These are phyloP conservation scores for Epichloe baconii DNA, from an alignment of 2,329 filamentous ascomycete genomes.

Conservation along the genomic window DNA sequence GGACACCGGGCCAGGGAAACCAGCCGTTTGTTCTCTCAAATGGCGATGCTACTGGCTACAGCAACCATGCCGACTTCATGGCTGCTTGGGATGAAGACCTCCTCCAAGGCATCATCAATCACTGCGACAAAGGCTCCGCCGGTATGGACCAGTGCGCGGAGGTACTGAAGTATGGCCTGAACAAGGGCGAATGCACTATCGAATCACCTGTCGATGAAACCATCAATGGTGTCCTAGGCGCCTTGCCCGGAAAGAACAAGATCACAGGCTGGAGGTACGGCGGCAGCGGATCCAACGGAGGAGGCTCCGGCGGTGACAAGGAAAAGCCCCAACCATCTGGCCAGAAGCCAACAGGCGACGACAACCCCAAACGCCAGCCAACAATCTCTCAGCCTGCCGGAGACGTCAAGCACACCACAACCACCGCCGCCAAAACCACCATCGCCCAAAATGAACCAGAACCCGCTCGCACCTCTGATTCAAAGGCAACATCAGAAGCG, in stretches of 20 bases:
- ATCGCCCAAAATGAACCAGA: neutral
- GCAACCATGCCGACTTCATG: constrained; percentile 59
- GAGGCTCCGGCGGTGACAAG: constrained; percentile 5
- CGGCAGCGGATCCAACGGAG: neutral
- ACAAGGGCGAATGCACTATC: constrained; percentile 39
- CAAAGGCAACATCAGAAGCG: constrained; percentile 10
- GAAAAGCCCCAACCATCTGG: neutral
- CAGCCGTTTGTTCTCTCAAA: constrained; percentile 57
- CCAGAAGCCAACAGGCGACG: neutral
- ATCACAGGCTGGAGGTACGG: constrained; percentile 39
- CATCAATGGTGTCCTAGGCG: constrained; percentile 28
- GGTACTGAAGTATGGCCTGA: constrained; percentile 29
- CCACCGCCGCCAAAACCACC: neutral
- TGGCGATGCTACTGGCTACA: constrained; percentile 58
- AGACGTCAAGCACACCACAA: neutral
- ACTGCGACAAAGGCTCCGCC: constrained; percentile 44
- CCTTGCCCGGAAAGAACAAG: constrained; percentile 42
- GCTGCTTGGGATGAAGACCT: constrained; percentile 56
- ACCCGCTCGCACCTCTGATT: neutral
- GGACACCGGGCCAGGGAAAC: constrained; percentile 37
- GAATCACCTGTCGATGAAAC: constrained; percentile 32
- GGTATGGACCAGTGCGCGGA: constrained; percentile 52
- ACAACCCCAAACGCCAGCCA: neutral
- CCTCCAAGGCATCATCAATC: constrained; percentile 54
- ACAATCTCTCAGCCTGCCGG: neutral